Evolutionary conservation across 306 rosid species (phyloP).

Genomic region (Dicorynia guianensis): DNA sequence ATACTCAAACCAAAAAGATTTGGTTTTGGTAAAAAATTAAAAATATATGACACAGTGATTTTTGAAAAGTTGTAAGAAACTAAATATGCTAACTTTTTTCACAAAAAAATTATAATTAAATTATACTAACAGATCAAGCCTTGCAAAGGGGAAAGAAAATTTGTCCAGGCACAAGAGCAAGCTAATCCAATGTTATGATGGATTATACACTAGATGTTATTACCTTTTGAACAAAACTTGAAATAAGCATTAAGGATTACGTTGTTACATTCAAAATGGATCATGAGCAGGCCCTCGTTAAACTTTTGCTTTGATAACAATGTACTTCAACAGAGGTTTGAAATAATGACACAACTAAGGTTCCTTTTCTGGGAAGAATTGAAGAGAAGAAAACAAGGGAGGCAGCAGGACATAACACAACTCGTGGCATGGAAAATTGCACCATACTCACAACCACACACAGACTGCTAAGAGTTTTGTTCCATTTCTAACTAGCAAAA

Average conservation of each 20-base stretch:
- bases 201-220: background rate
- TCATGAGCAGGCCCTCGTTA: background rate
- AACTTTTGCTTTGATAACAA: background rate
- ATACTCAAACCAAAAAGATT: too few species aligned
- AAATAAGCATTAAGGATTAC: conserved; percentile 6
- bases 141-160: too few species aligned
- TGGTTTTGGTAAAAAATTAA: too few species aligned
- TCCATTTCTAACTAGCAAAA: background rate
- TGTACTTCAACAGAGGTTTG: background rate
- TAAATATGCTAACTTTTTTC: background rate
- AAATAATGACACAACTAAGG: background rate
- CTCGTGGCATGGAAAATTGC: too few species aligned
- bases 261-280: background rate
- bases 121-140: too few species aligned
- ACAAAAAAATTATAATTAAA: background rate
- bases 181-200: conserved; percentile 1
- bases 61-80: too few species aligned
- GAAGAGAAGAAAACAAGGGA: too few species aligned
- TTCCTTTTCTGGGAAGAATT: too few species aligned
- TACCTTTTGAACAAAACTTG: background rate
- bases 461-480: background rate
- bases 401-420: too few species aligned
- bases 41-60: too few species aligned
- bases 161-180: conserved; percentile 8
- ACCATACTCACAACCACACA: too few species aligned